phyloP scores from a whole-genome alignment of 345 rosid species.

The Combretum micranthum region DNA sequence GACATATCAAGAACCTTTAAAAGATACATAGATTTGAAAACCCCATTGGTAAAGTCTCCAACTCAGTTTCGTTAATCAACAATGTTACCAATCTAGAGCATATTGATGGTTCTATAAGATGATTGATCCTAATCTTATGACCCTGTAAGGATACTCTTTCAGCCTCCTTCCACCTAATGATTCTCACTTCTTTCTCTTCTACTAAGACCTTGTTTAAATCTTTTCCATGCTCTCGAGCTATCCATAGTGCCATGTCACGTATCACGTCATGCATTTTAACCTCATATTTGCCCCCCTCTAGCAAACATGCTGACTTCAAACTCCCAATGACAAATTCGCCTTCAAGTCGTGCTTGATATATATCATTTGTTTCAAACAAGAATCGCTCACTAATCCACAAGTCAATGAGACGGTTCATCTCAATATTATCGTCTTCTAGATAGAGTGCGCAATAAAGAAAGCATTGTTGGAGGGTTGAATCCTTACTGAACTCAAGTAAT shows the following conservation, averaged over 20 bases:
- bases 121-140: conserved; percentile 5
- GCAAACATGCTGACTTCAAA: conserved; percentile 17
- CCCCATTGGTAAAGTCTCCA: no score
- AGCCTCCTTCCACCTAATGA: no score
- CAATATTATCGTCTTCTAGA: conserved; percentile 14
- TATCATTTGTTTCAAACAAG: conserved; percentile 6
- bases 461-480: background rate
- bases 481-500: conserved; percentile 3
- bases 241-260: conserved; percentile 37
- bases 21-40: no score
- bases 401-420: conserved; percentile 2
- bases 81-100: conserved; percentile 25
- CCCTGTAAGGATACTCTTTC: no score
- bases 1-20: no score
- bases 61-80: no score
- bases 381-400: conserved; percentile 24
- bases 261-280: conserved; percentile 41
- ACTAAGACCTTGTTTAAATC: no score
- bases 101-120: conserved; percentile 14
- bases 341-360: background rate
- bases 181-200: no score
- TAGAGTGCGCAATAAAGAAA: conserved; percentile 11
- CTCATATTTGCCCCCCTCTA: conserved; percentile 10
- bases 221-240: conserved; percentile 9
- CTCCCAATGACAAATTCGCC: conserved; percentile 23